Base-by-base conservation (phyloP, 495 filamentous ascomycete species). In the Aspergillus egyptiacus region DNA sequence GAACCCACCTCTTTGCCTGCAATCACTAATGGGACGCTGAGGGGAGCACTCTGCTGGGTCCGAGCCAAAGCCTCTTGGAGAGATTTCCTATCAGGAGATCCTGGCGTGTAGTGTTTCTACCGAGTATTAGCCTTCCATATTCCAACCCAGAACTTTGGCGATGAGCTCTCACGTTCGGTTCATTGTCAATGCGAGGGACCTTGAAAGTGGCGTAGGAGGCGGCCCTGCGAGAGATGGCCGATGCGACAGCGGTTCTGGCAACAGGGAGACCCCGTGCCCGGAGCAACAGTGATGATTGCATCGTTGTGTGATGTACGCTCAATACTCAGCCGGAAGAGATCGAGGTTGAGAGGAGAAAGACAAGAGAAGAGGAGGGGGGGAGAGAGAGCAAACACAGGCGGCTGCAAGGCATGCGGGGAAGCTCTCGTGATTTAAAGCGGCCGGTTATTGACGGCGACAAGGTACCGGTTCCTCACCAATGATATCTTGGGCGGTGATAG, bases 61-160 rank as follows among this genome's bases (percentile, higher is more conserved):
- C 64, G 60, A 49, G 81, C 73, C 13, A 96, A 63, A 23, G 89
- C 86, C 11, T 82, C 74, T 24, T 82, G 76, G 15, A 98, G 76
- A 35, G 76, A 81, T 47, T 80, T 78, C 52, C 93, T 80, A 58
- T 95, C 87, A 5, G 79, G 59, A 0, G 90, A 90, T 41, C 81
- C 87, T 60, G 88, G 88, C 45, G 80, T 75, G 62, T 95, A 98
- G 68, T 89, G 84, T 73, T 90, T 85, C 91, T 96, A 50, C 10
- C 51, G 46, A 15, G 0, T 25, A 33, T 49, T 25, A 44, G 24
- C 14, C 31, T 14, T 19, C 15, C 7, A n/a, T 2, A 22, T 18
- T 35, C n/a, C n/a, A n/a, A n/a, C n/a, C n/a, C n/a, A n/a, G 3
- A 6, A 7, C 14, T 28, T 9, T 13, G 6, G 17, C 6, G 30